phyloP scores from a whole-genome alignment of 1,139 yeast genomes.

The Protomyces macrosporus region DNA sequence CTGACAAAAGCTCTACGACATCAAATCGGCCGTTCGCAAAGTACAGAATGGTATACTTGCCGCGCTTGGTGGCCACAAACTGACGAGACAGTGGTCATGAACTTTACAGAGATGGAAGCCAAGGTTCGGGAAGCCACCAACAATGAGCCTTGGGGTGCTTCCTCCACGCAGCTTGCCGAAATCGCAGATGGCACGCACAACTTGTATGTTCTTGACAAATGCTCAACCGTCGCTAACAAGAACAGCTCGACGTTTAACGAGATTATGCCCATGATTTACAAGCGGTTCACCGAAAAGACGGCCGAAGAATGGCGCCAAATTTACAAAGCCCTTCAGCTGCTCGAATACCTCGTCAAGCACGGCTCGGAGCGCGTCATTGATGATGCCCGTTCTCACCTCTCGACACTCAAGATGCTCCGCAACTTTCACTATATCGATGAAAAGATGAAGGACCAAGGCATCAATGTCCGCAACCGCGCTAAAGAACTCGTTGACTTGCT shows the following conservation, averaged over 20 bases:
- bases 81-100: slow-evolving; percentile 57
- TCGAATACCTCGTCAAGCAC: slow-evolving; percentile 84
- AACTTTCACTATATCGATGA: slow-evolving; percentile 91
- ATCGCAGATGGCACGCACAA: slow-evolving; percentile 93
- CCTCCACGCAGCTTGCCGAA: slow-evolving; percentile 81
- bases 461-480: slow-evolving; percentile 87
- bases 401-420: slow-evolving; percentile 80
- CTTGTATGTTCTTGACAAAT: slow-evolving; percentile 42
- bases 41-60: slow-evolving; percentile 71
- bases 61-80: slow-evolving; percentile 33
- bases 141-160: slow-evolving; percentile 99
- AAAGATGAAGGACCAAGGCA: slow-evolving; percentile 94
- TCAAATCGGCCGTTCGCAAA: slow-evolving; percentile 93
- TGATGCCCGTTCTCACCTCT: slow-evolving; percentile 80
- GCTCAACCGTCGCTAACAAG: background rate
- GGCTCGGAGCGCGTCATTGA: slow-evolving; percentile 95
- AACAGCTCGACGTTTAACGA: slow-evolving; percentile 43
- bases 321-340: slow-evolving; percentile 82
- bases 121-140: slow-evolving; percentile 66
- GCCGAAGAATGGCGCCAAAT: slow-evolving; percentile 98
- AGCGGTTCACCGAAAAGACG: slow-evolving; percentile 83
- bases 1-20: slow-evolving; percentile 58
- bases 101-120: slow-evolving; percentile 91
- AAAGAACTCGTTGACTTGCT: slow-evolving; percentile 66
- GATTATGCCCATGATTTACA: slow-evolving; percentile 44